Base-by-base conservation (phyloP, 1,139 yeast species). In the Diutina neorugosa region DNA sequence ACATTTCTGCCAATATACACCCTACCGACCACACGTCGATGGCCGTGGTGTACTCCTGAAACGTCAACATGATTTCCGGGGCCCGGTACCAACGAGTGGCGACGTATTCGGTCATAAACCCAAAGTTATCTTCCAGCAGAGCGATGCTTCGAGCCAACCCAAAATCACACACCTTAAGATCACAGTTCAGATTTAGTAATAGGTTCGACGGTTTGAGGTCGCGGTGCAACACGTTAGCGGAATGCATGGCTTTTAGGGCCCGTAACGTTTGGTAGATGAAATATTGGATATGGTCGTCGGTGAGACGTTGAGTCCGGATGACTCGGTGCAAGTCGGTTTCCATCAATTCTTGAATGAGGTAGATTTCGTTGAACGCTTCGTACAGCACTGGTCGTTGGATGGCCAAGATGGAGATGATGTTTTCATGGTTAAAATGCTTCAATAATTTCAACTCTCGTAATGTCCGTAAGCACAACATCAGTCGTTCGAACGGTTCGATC, bases 1-100 rank as follows among this genome's bases (percentile, higher is more conserved):
- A 74, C 88, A 93, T 84, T 67, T 93, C 98, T 0, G 96, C 98
- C 55, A 93, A 70, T 54, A 93, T 91, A 67, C 98, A 93, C 3
- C 98, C 98, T 49, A 90, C 91, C 1, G 96, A 85, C 98, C 98
- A 93, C 57, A 91, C 83, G 68, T 93, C 98, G 62, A 93, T 91
- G 18, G 97, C 96, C 56, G 91, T 87, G 27, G 96, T 86, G 69
- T 93, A 93, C 64, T 87, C 91, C 57, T 91, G 93, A 62, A 90
- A 86, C 1, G 97, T 88, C 54, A 93, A 76, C 98, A 91, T 91
- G 65, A 91, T 91, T 64, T 91, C 98, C 0, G 98, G 98, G 1
- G 98, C 98, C 53, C 98, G 74, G 68, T 91, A 91, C 98, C 98
- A 91, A 61, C 98, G 74, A 5, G 98, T 93, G 8, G 98, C 98